Base-by-base conservation (phyloP, 192 early-diverging fungal species). In the Thamnidium elegans region DNA sequence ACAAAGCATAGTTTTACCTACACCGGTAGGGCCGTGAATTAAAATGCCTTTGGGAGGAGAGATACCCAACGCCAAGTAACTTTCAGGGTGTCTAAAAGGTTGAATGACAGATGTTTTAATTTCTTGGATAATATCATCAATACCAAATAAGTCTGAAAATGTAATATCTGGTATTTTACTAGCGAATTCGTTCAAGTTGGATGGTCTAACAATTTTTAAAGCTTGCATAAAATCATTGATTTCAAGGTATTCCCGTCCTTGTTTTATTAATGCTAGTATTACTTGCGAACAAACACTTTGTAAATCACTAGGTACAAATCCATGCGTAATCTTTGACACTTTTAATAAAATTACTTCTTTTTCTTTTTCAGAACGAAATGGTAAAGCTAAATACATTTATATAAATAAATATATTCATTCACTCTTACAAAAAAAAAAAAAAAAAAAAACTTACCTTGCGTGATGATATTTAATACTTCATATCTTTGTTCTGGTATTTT, bases 1-100 rank as follows among this genome's bases (percentile, higher is more conserved):
- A 62, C 89, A 92, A 1, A 98, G 79, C 80, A 86, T 85, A 4
- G 95, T 92, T 65, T 98, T 98, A 6, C 95, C 96, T 4, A 89
- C 85, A 9, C 96, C 96, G 0, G 93, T 78, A 7, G 94, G 94
- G 0, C 96, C 96, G 67, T 96, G 81, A 17, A 98, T 73, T 15
- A 97, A 71, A 8, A 94, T 81, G 23, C 95, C 95, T 34, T 83
- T 79, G 0, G 93, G 93, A 3, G 90, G 85, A 31, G 78, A 74
- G 15, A 92, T 84, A 11, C 83, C 84, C 63, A 92, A 73, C n/a
- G 76, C 63, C n/a, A 71, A 66, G 31, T 80, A 86, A 20, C 75
- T 68, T 32, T 70, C 65, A 0, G 80, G 81, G 48, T 84, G 66
- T 15, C 73, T 42, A 48, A 89, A 84, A 3, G 88, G 84, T 19